Evolutionary conservation across 78 protist species (phyloP).

Genomic region (Cyanophora paradoxa): DNA sequence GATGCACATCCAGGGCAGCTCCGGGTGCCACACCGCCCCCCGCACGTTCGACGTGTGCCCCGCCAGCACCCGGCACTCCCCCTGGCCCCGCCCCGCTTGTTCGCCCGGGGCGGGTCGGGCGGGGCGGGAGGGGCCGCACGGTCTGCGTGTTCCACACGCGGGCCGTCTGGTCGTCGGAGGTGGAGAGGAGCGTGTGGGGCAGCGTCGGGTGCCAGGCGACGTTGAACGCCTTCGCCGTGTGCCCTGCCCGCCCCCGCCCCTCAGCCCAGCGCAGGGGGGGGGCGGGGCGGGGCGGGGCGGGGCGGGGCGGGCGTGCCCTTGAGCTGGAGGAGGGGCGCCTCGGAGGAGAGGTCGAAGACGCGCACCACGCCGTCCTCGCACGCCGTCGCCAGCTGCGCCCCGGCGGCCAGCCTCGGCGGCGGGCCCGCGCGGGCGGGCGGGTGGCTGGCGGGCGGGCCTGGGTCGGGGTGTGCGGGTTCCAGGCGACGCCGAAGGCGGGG

Average conservation of each 20-base stretch:
- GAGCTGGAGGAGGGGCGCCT: background rate
- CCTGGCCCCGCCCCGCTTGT: too few species aligned
- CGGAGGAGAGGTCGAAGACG: conserved; percentile 14
- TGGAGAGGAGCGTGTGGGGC: conserved; percentile 13
- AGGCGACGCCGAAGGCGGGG: background rate
- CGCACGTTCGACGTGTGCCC: conserved; percentile 36
- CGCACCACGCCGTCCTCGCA: conserved; percentile 29
- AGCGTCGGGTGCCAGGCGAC: conserved; percentile 20
- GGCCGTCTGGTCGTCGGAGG: conserved; percentile 30
- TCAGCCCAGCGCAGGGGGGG: too few species aligned
- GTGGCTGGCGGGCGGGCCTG: too few species aligned
- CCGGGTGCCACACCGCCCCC: conserved; percentile 25
- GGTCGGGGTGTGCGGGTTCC: background rate
- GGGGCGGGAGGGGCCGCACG: too few species aligned
- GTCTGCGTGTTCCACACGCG: conserved; percentile 19
- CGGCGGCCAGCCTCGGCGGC: too few species aligned
- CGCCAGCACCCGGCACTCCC: background rate
- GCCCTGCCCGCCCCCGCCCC: too few species aligned
- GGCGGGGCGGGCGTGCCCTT: too few species aligned
- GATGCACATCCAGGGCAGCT: conserved; percentile 31
- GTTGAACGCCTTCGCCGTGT: conserved; percentile 20
- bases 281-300: background rate
- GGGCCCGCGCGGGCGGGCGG: too few species aligned
- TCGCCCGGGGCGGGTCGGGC: too few species aligned
- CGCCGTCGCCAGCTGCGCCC: conserved; percentile 12